phyloP scores from a whole-genome alignment of 108 stramenopile genomes.

The Pseudonitzschia multiseries region DNA sequence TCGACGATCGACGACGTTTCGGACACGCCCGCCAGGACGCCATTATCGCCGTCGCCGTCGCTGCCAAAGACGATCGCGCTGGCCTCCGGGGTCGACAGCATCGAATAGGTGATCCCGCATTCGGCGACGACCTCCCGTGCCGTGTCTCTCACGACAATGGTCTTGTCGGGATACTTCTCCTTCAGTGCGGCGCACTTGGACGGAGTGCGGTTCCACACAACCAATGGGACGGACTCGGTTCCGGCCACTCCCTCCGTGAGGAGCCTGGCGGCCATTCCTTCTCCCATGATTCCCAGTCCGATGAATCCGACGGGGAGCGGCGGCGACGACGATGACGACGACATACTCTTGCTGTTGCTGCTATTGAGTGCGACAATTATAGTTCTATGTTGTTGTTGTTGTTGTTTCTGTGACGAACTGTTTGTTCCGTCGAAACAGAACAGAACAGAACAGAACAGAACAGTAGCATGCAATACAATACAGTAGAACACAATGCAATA shows the following conservation, averaged over 20 bases:
- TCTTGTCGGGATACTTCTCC: conserved; percentile 57
- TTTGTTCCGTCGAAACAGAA: no score
- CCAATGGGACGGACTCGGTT: conserved; percentile 51
- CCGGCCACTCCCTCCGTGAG: conserved; percentile 74
- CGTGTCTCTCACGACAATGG: conserved; percentile 59
- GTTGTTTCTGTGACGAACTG: no score
- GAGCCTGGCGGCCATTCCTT: conserved; percentile 86
- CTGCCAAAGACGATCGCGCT: conserved; percentile 77
- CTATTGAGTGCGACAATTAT: not conserved
- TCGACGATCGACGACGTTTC: conserved; percentile 84
- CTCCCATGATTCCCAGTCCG: conserved; percentile 92
- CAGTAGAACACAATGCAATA: no score
- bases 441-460: no score
- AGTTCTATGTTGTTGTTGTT: no score
- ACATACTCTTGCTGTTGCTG: not conserved
- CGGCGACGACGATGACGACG: no score
- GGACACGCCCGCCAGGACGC: conserved; percentile 72
- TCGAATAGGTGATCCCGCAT: conserved; percentile 72
- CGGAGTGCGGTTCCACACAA: conserved; percentile 82
- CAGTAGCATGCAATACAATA: no score
- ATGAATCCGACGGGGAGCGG: conserved; percentile 86
- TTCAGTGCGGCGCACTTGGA: conserved; percentile 62
- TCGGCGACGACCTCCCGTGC: conserved; percentile 78
- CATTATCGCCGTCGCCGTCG: conserved; percentile 51
- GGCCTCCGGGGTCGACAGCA: conserved; percentile 89